phyloP scores from a whole-genome alignment of 148 eudicot species.

The Camellia japonica region DNA sequence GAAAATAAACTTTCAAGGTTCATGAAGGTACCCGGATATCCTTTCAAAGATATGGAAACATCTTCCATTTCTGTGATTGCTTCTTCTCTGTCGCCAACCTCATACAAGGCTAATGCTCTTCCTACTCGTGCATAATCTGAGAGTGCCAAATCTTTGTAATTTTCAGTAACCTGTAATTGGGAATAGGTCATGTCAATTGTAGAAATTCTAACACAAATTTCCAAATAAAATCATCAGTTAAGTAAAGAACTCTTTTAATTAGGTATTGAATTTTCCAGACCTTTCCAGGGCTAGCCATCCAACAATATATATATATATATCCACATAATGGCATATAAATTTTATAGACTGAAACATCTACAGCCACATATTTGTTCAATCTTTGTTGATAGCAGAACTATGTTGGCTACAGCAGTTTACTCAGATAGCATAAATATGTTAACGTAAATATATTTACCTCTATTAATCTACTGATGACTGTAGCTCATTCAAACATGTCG shows the following conservation, averaged over 20 bases:
- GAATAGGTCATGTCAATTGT: background rate
- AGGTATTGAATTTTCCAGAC: background rate
- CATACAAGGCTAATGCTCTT: conserved; percentile 38
- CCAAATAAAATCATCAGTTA: background rate
- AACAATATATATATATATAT: background rate
- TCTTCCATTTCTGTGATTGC: conserved; percentile 42
- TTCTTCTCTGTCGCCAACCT: conserved; percentile 34
- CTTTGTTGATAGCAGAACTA: no score
- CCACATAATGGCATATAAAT: no score
- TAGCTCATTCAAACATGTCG: no score
- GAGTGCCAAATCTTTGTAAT: conserved; percentile 40
- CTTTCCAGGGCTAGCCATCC: background rate
- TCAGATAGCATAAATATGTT: no score
- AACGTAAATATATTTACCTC: no score
- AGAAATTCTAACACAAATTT: background rate
- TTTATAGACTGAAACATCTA: no score
- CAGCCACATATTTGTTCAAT: background rate
- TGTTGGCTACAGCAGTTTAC: no score
- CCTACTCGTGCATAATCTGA: conserved; percentile 43
- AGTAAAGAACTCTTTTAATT: background rate
- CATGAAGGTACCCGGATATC: conserved; percentile 29
- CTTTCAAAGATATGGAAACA: conserved; percentile 39
- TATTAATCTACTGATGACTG: no score
- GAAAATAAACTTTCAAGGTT: background rate
- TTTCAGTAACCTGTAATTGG: conserved; percentile 23